Evolutionary conservation across 495 filamentous ascomycete species (phyloP).

Genomic region (Barbatosphaeria neglecta): DNA sequence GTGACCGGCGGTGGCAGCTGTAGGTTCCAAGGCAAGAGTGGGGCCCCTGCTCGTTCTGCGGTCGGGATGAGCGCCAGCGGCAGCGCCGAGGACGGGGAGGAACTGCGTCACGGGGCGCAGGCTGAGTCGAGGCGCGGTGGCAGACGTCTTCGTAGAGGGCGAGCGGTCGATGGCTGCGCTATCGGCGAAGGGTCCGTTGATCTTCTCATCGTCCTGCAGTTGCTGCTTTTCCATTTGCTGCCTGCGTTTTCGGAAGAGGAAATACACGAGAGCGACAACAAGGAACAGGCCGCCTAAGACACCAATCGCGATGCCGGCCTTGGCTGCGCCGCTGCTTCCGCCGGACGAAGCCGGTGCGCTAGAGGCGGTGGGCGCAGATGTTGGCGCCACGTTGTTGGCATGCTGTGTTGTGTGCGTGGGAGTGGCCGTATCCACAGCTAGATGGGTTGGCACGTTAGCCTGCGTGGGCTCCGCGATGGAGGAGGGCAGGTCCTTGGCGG

Average conservation of each 20-base stretch:
- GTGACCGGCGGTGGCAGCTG: constrained; percentile 14
- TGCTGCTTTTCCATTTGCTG: constrained; percentile 34
- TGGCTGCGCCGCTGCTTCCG: constrained; percentile 45
- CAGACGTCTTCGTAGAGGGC: constrained; percentile 8
- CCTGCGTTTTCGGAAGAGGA: constrained; percentile 55
- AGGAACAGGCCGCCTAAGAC: constrained; percentile 53
- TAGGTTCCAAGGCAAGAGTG: constrained; percentile 26
- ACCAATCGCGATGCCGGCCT: constrained; percentile 77
- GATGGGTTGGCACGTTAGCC: background rate
- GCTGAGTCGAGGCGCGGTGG: constrained; percentile 60
- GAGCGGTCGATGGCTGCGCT: constrained; percentile 15
- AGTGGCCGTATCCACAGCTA: background rate
- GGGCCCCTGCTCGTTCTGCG: constrained; percentile 37
- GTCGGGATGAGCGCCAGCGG: constrained; percentile 10
- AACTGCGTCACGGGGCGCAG: constrained; percentile 84
- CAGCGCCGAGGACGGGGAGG: constrained; percentile 48
- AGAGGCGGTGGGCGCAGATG: constrained; percentile 17
- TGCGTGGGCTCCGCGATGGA: background rate
- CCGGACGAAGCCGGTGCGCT: constrained; percentile 10
- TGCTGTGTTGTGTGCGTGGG: background rate
- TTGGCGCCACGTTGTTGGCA: background rate
- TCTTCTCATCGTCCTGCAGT: constrained; percentile 48
- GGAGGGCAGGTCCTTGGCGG: background rate
- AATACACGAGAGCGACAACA: constrained; percentile 49
- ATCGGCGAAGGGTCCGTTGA: constrained; percentile 32